Percentiles rank a stretch among this genome's conserved stretches.
phyloP scores from a whole-genome alignment of 129 eudicot species.

The Tagetes patula region DNA sequence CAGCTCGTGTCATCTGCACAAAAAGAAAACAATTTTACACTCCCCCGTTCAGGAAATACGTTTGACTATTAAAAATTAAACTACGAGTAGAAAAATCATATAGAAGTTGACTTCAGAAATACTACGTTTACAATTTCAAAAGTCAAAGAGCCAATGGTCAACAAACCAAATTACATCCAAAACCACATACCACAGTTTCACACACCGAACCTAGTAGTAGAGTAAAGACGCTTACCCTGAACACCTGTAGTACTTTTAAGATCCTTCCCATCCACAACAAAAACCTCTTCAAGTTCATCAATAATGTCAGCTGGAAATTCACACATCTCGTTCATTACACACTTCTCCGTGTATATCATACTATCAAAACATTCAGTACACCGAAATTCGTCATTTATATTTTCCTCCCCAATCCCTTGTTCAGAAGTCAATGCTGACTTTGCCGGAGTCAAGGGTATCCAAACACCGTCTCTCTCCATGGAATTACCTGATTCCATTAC shows the following conservation, averaged over 20 bases:
- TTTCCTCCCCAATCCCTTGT: constrained; percentile 21
- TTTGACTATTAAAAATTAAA: constrained; percentile 9
- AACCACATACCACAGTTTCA: not conserved
- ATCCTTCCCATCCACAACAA: constrained; percentile 19
- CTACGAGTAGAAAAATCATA: not conserved
- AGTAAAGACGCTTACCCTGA: constrained; percentile 30
- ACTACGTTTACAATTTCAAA: not conserved
- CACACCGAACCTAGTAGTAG: not conserved
- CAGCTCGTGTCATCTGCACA: constrained; percentile 34
- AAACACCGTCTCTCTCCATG: constrained; percentile 32
- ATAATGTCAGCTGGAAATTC: constrained; percentile 7
- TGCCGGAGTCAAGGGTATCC: constrained; percentile 44
- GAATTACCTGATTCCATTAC: constrained; percentile 34
- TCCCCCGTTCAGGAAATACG: not conserved
- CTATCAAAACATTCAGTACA: constrained; percentile 10
- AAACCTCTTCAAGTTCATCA: constrained; percentile 24
- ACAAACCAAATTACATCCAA: constrained; percentile 6
- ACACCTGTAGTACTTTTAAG: not conserved
- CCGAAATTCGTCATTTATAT: constrained; percentile 5
- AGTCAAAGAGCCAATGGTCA: constrained; percentile 19
- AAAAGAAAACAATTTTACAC: constrained; percentile 9
- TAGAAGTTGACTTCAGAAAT: too few species aligned
- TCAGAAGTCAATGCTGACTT: constrained; percentile 26
- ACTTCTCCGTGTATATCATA: not conserved
- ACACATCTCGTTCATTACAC: constrained; percentile 14